These are phyloP conservation scores for Magnusiomyces suaveolens DNA, from an alignment of 1,139 yeast species.

Conservation along the genomic window DNA sequence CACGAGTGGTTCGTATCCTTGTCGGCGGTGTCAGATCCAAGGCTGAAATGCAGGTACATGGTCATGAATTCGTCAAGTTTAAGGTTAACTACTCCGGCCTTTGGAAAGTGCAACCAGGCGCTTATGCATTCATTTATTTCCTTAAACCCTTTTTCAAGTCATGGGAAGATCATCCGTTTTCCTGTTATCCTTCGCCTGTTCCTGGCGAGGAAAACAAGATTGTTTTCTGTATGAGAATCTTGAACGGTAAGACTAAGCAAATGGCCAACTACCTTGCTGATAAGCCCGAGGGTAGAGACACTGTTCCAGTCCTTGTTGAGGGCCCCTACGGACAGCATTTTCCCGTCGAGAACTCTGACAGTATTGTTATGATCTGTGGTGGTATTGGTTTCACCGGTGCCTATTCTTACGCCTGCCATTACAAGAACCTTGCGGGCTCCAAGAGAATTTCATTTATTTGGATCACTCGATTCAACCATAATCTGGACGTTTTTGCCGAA, in stretches of 20 bases:
- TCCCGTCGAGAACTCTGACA: constrained; percentile 43
- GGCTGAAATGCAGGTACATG: constrained; percentile 2
- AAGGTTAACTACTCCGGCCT: constrained; percentile 27
- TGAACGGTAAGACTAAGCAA: constrained; percentile 20
- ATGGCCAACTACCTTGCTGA: constrained; percentile 24
- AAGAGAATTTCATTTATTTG: constrained; percentile 41
- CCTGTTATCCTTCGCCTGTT: constrained; percentile 29
- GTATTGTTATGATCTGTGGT: constrained; percentile 44
- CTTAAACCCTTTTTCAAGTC: constrained; percentile 34
- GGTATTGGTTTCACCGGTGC: constrained; percentile 61
- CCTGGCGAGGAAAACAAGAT: constrained; percentile 28
- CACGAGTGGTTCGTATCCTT: constrained; percentile 39
- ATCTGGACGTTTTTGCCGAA: constrained; percentile 41
- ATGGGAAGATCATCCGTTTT: constrained; percentile 54
- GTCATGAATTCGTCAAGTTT: constrained; percentile 21
- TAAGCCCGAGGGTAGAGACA: not conserved
- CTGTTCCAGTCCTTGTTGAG: constrained; percentile 38
- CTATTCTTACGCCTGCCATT: constrained; percentile 22
- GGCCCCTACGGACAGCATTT: constrained; percentile 49
- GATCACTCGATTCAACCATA: constrained; percentile 41
- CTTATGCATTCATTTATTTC: constrained; percentile 35
- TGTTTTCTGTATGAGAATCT: constrained; percentile 34
- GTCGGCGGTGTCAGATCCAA: constrained; percentile 18
- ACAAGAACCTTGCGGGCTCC: constrained; percentile 9
- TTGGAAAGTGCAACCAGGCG: constrained; percentile 33